Base-by-base conservation (phyloP, 306 rosid genomes). In the Quillaja saponaria region DNA sequence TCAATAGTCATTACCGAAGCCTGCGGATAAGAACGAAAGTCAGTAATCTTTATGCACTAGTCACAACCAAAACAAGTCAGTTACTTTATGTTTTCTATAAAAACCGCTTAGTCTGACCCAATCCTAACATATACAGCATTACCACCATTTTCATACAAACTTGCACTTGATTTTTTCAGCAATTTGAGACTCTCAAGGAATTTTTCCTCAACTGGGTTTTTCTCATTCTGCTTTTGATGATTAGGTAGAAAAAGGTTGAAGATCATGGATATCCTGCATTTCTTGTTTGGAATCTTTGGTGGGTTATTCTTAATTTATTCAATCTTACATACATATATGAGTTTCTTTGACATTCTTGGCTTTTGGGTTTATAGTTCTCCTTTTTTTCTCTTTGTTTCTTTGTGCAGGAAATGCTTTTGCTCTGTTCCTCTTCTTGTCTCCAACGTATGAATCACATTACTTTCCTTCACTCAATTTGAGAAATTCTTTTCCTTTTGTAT, bases 401-500 rank as follows among this genome's bases (percentile, higher is more conserved):
- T 51, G 9, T 62, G 18, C 80, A 92, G 99, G 99, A 39, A 92
- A 92, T 81, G 95, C 66, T 19, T 76, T 87, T 6, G 99, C 96
- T 70, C 62, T 92, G 55, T 92, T 92, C 81, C 99, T 92, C 82
- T 92, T 87, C 91, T 73, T 92, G 72, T 57, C 99, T 18, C 99
- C 99, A 17, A 64, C 70, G 99, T 92, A 85, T 20, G 83, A 38
- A 55, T 46, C 48, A 12, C 15, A 28, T 35, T 14, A 45, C 25
- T 16, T 39, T 39, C 63, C 34, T 40, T 58, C 61, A 33, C 45
- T 57, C 20, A 31, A 17, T 53, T 34, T 41, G 13, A 28, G n/a
- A 7, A 25, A 10, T 15, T 2, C 25, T 38, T 13, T 58, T n/a
- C 47, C 51, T 13, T 13, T 34, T 19, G 49, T 8, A 13, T 49